A percentile compares a stretch with the other conserved stretches of the same genome.
phyloP scores from a whole-genome alignment of 1,139 yeast genomes.

The Hyphopichia fennica region DNA sequence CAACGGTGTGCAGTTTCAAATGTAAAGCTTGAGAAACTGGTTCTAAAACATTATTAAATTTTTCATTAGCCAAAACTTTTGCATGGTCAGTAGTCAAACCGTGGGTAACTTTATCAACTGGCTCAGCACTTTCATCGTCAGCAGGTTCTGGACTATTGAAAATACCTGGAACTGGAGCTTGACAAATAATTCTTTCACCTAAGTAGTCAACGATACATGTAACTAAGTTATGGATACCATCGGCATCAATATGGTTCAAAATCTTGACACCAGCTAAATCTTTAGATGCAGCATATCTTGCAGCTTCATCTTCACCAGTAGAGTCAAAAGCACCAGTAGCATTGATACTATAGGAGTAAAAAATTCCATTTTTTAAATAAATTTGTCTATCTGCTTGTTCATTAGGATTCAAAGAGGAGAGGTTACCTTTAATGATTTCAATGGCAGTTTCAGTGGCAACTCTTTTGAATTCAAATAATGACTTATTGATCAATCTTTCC shows the following conservation, averaged over 20 bases:
- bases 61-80: conserved; percentile 45
- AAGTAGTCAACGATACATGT: conserved; percentile 86
- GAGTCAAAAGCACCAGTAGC: conserved; percentile 64
- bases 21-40: conserved; percentile 76
- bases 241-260: conserved; percentile 65
- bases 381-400: conserved; percentile 64
- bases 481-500: conserved; percentile 72
- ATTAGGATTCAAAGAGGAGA: conserved; percentile 76
- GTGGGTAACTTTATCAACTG: conserved; percentile 57
- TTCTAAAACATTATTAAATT: conserved; percentile 55
- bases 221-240: conserved; percentile 67
- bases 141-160: conserved; percentile 51
- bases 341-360: conserved; percentile 80
- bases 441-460: conserved; percentile 81
- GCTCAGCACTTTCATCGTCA: conserved; percentile 26
- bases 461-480: conserved; percentile 74
- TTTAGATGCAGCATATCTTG: conserved; percentile 76
- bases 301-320: conserved; percentile 83
- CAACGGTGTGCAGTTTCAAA: conserved; percentile 65
- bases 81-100: conserved; percentile 71
- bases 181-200: conserved; percentile 87
- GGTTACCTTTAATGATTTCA: conserved; percentile 69
- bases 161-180: conserved; percentile 97
- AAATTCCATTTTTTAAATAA: conserved; percentile 78
- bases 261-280: conserved; percentile 74